A percentile compares a stretch with the other conserved stretches of the same genome.
These are phyloP conservation scores for Globisporangium nagaii DNA, from an alignment of 352 stramenopile genomes.

Conservation along the genomic window DNA sequence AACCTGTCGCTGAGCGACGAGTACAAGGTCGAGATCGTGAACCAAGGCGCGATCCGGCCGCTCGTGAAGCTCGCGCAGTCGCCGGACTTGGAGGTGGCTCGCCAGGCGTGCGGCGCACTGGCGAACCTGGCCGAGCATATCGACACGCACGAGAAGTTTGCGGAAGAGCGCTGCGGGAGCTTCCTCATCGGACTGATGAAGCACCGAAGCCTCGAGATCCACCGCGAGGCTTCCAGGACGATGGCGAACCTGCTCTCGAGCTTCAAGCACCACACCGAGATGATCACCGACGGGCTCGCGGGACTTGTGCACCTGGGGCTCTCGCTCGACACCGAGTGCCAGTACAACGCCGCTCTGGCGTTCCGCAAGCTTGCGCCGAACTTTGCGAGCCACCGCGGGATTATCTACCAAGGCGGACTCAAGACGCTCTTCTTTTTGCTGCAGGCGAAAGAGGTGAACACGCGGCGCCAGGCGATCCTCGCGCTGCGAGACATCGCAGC, in stretches of 20 bases:
- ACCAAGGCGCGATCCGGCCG: slow-evolving; percentile 63
- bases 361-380: slow-evolving; percentile 94
- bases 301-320: slow-evolving; percentile 90
- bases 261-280: slow-evolving; percentile 86
- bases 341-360: slow-evolving; percentile 92
- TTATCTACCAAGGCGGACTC: slow-evolving; percentile 88
- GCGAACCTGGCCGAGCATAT: slow-evolving; percentile 94
- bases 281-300: slow-evolving; percentile 88
- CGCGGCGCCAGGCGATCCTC: slow-evolving; percentile 84
- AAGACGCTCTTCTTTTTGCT: slow-evolving; percentile 90
- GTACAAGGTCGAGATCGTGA: slow-evolving; percentile 89
- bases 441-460: slow-evolving; percentile 89
- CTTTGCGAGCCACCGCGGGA: slow-evolving; percentile 77
- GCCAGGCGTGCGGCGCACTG: slow-evolving; percentile 88
- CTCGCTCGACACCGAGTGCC: slow-evolving; percentile 88
- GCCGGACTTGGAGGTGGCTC: slow-evolving; percentile 88
- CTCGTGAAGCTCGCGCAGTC: slow-evolving; percentile 87
- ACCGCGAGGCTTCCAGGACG: slow-evolving; percentile 90
- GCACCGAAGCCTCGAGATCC: slow-evolving; percentile 86
- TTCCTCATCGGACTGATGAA: slow-evolving; percentile 82
- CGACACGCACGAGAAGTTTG: slow-evolving; percentile 90
- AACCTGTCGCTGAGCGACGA: slow-evolving; percentile 92
- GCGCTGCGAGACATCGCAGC: slow-evolving; percentile 88
- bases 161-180: slow-evolving; percentile 52
- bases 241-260: slow-evolving; percentile 94